Evolutionary conservation across 1,139 yeast species (phyloP), one percentile per base, ranked within the genome.

Genomic region (Pichia sp.): DNA sequence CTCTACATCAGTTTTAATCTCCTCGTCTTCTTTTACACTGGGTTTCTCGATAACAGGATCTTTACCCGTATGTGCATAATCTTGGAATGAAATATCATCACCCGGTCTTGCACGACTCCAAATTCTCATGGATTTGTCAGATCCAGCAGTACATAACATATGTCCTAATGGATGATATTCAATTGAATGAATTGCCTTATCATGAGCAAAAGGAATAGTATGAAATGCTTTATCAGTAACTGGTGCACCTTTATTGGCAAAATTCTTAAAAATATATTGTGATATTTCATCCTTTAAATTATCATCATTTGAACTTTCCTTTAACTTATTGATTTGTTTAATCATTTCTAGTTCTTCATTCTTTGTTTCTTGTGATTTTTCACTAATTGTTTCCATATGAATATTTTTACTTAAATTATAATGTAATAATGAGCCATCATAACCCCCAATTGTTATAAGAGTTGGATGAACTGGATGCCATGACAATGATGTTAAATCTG

Each of bases 101-200:
- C 84, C 85, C 1, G 97, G 97, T 62, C 96, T 74, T 1, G 95
- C 85, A 46, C 98, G 74, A 34, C 92, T 82, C 98, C 98, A 92
- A 68, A 92, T 87, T 53, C 97, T 70, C n/a, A 95, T 88, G 13
- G 94, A 81, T 62, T 94, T 79, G 66, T 92, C 98, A 51, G 94
- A 89, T 26, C 97, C 92, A 0, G 97, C 97, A 16, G 96, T 82
- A 52, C 95, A 84, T 42, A 92, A 72, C 47, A 90, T 71, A 66
- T 92, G 97, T 2, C 98, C 98, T 59, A 87, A 72, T 4, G 97
- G 97, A 67, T 90, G 97, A 62, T 89, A 92, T 56, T 90, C 94
- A 53, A 92, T 67, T 3, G 95, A 80, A 68, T 92, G 89, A 45
- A 92, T 82, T 4, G 96, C 94, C 68, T 86, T 85, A 61, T 90